Base-by-base conservation (phyloP, 345 rosid genomes). In the Erucastrum elatum region DNA sequence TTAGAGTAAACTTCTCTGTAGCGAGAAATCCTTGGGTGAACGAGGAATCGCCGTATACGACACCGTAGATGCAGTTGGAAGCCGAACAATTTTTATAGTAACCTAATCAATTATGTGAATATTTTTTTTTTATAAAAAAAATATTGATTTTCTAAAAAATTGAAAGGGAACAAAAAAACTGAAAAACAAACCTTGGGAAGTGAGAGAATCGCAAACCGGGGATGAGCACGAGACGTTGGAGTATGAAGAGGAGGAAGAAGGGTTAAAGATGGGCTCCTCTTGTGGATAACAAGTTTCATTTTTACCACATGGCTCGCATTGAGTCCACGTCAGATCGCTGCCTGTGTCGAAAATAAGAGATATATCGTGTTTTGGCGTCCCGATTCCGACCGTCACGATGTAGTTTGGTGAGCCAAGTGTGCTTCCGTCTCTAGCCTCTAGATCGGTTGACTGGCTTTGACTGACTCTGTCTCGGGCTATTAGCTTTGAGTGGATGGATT, bases 401-500 rank as follows among this genome's bases (percentile, higher is more conserved):
- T 59, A 59, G 33, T 12, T 59, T 27, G n/a, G 7, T 1, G 7
- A 59, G 25, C 15, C 64, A 1, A 10, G 64, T 0, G 15, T 25
- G 31, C 6, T 59, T 27, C 29, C 63, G 31, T 25, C 31, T 12
- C 5, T 59, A 59, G 13, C 64, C 64, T 5, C n/a, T 10, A 59
- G 66, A 7, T 64, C 81, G 1, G 83, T 80, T 69, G 60, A 46
- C 55, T 65, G 37, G 35, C 81, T 64, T 5, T 81, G 77, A 5
- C 55, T 33, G 69, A 35, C 49, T 55, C 49, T 26, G 4, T 59
- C 13, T 59, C 2, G 12, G 64, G 33, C 8, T 4, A 33, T 59
- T 59, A 4, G 33, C 13, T 25, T 59, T 5, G 63, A 59, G n/a
- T 59, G 63, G n/a, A 59, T 59, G 8, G 29, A 59, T 11, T 59